Percentiles rank a stretch among this genome's conserved stretches.
phyloP scores from a whole-genome alignment of 2,329 filamentous ascomycete genomes.

The Curvularia hawaiiensis region DNA sequence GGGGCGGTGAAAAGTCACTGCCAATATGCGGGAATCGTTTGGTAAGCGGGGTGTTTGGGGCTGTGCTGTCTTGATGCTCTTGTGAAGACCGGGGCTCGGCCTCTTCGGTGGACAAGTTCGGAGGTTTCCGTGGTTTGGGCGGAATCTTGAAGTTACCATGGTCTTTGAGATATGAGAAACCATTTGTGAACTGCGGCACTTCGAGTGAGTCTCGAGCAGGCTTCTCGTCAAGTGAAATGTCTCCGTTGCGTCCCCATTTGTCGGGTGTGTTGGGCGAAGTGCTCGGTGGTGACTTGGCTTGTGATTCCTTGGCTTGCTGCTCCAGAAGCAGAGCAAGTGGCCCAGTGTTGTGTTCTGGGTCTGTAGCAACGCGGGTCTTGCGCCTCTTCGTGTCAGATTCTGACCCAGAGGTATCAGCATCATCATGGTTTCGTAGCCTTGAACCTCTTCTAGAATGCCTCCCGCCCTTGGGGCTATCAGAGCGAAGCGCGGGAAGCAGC shows the following conservation, averaged over 20 bases:
- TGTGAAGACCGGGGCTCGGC: conserved; percentile 47
- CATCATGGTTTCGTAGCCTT: conserved; percentile 32
- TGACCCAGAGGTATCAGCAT: conserved; percentile 42
- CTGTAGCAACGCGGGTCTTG: conserved; percentile 57
- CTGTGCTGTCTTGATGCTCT: conserved; percentile 46
- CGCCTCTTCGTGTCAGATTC: conserved; percentile 57
- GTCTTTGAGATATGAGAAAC: conserved; percentile 24
- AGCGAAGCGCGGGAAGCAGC: conserved; percentile 38
- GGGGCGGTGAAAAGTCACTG: conserved; percentile 45
- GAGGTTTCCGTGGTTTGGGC: conserved; percentile 25
- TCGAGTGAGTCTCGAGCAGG: conserved; percentile 34
- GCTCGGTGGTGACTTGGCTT: conserved; percentile 44
- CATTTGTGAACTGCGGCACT: conserved; percentile 26
- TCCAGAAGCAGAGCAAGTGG: conserved; percentile 55
- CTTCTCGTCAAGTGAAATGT: conserved; percentile 25
- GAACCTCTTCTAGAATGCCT: conserved; percentile 39
- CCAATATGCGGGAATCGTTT: conserved; percentile 42
- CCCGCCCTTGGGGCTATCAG: conserved; percentile 40
- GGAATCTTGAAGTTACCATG: conserved; percentile 28
- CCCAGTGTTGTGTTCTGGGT: conserved; percentile 51
- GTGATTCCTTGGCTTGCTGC: conserved; percentile 47
- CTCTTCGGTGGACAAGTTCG: conserved; percentile 27
- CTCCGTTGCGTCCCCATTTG: conserved; percentile 43
- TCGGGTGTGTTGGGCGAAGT: conserved; percentile 51
- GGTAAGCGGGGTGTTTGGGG: conserved; percentile 45